These are phyloP conservation scores for Ceratobasidium sp. DNA, from an alignment of 1,284 basidiomycete genomes.

Conservation along the genomic window DNA sequence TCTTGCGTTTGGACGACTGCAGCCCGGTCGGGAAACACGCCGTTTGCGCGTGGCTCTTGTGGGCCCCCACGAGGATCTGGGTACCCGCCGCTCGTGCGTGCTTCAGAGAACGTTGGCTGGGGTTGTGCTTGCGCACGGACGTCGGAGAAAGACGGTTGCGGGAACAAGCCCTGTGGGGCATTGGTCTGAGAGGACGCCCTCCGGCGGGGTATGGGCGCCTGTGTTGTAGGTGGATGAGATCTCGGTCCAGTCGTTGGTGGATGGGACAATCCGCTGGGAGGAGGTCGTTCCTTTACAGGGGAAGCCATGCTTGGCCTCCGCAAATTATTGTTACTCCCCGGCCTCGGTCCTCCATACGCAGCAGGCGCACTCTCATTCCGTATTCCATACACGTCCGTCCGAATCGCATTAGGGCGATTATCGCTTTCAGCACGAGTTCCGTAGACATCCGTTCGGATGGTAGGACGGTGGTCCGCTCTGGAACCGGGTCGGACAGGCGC, in stretches of 20 bases:
- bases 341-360: neutral
- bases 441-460: constrained; percentile 1
- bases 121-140: too few species aligned
- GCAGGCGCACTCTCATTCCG: constrained; percentile 38
- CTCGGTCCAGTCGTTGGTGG: constrained; percentile 11
- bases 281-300: constrained; percentile 28
- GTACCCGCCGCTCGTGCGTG: constrained; percentile 9
- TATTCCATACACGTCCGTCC: constrained; percentile 21
- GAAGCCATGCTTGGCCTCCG: constrained; percentile 21
- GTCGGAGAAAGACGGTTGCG: too few species aligned
- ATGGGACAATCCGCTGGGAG: constrained; percentile 1
- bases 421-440: neutral
- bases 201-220: constrained; percentile 21
- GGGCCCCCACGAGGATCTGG: neutral
- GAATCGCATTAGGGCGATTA: neutral
- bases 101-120: neutral
- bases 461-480: constrained; percentile 14
- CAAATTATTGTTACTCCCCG: neutral
- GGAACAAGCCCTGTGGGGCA: neutral
- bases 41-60: constrained; percentile 36
- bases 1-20: constrained; percentile 9
- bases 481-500: constrained; percentile 9
- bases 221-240: constrained; percentile 27
- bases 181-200: constrained; percentile 8
- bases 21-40: constrained; percentile 30